A percentile compares a stretch with the other conserved stretches of the same genome.
Evolutionary conservation across 371 early-diverging fungal genomes (phyloP).

Genomic region (Syncephalastrum sp.): DNA sequence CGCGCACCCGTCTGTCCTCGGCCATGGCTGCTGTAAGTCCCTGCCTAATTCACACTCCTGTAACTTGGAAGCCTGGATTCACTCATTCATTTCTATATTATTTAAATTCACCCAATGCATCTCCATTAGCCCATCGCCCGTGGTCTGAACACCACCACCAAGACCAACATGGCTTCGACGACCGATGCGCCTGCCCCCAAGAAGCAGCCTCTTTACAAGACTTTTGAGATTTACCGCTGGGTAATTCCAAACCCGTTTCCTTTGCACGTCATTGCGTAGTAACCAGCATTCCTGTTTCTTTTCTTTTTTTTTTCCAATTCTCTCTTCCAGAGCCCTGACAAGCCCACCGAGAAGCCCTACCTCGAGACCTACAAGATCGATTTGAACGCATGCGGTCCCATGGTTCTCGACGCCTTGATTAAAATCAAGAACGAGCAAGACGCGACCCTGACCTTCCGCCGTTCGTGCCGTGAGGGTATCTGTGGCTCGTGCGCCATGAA

Average conservation of each 20-base stretch:
- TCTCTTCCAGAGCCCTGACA: constrained; percentile 77
- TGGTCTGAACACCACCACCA: constrained; percentile 31
- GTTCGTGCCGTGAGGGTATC: constrained; percentile 79
- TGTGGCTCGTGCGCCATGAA: constrained; percentile 98
- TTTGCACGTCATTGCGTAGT: background rate
- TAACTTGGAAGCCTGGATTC: background rate
- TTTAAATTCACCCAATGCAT: background rate
- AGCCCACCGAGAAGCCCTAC: constrained; percentile 84
- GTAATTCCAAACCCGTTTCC: constrained; percentile 35
- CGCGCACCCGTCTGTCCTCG: constrained; percentile 16
- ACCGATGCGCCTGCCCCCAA: constrained; percentile 26
- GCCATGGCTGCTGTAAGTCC: constrained; percentile 22
- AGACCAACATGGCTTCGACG: constrained; percentile 38
- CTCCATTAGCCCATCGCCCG: constrained; percentile 40
- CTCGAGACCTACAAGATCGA: constrained; percentile 89
- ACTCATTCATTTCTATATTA: background rate
- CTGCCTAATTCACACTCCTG: background rate
- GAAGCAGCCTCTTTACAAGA: constrained; percentile 65
- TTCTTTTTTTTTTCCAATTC: background rate
- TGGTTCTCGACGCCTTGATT: constrained; percentile 93
- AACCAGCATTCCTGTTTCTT: background rate
- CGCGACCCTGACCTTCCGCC: constrained; percentile 88
- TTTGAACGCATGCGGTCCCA: constrained; percentile 89
- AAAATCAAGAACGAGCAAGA: constrained; percentile 97
- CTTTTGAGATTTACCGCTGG: constrained; percentile 86